Conservation (phyloP, 2,329 filamentous ascomycete species). For the Xylaria sp. region DNA sequence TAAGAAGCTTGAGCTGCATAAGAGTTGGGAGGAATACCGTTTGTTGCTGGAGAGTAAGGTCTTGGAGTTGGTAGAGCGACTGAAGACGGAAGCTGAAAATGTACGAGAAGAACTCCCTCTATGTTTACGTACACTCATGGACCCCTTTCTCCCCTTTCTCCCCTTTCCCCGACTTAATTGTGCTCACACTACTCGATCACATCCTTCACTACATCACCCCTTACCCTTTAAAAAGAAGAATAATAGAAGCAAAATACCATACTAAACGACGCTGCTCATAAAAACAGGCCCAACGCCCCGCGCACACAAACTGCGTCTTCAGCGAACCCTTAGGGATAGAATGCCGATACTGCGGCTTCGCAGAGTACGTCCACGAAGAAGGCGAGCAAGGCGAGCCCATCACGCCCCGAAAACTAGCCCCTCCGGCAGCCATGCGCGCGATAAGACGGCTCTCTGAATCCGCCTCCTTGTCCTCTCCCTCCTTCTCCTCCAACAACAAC, state of each 20-base stretch:
- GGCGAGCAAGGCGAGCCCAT: no score
- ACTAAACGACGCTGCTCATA: background rate
- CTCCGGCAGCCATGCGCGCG: conserved; percentile 37
- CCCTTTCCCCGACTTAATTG: no score
- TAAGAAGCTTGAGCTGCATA: conserved; percentile 14
- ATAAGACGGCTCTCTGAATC: conserved; percentile 1
- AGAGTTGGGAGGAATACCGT: conserved; percentile 14
- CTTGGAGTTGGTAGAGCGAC: background rate
- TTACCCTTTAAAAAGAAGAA: no score
- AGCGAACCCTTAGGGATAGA: conserved; percentile 10
- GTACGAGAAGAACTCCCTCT: background rate
- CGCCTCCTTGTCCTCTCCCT: no score
- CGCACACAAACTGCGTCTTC: conserved; percentile 2
- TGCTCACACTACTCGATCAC: no score
- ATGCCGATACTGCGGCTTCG: conserved; percentile 37
- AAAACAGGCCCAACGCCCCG: background rate
- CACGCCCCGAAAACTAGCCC: conserved; percentile 27
- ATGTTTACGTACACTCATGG: background rate
- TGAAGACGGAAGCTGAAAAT: background rate
- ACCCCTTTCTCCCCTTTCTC: background rate
- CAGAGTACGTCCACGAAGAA: conserved; percentile 16
- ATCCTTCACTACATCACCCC: background rate
- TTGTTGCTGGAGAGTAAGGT: conserved; percentile 1
- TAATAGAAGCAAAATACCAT: background rate
- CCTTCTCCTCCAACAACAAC: no score